A percentile compares a stretch with the other conserved stretches of the same genome.
phyloP scores from a whole-genome alignment of 192 early-diverging fungal species.

The Dissophora ornata region DNA sequence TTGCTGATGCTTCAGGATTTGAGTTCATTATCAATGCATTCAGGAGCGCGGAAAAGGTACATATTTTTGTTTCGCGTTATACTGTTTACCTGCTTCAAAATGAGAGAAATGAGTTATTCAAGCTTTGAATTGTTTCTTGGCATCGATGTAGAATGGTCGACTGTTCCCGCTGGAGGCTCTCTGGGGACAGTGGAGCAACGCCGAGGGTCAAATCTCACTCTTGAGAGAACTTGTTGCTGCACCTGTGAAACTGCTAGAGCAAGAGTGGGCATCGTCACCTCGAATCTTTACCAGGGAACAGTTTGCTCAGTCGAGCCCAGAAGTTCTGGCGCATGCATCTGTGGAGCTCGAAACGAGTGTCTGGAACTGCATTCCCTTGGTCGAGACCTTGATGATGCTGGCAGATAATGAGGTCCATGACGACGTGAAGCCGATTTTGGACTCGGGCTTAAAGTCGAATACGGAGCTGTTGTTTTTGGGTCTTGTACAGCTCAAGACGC shows the following conservation, averaged over 20 bases:
- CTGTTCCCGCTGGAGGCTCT: conserved; percentile 76
- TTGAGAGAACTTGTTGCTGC: conserved; percentile 70
- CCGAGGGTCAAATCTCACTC: conserved; percentile 75
- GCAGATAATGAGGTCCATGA: conserved; percentile 68
- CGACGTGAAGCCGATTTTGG: conserved; percentile 73
- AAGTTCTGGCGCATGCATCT: conserved; percentile 57
- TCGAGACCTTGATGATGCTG: conserved; percentile 71
- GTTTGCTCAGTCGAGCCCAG: conserved; percentile 56
- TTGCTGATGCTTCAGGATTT: conserved; percentile 67
- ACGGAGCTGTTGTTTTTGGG: conserved; percentile 82
- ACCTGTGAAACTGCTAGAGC: conserved; percentile 68
- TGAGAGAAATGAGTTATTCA: too few relatives aligned
- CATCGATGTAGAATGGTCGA: conserved; percentile 60
- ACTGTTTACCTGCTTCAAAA: neutral
- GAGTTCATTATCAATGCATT: conserved; percentile 71
- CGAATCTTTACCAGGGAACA: conserved; percentile 70
- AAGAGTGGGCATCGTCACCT: conserved; percentile 60
- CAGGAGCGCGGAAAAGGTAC: conserved; percentile 68
- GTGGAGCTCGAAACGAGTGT: conserved; percentile 61
- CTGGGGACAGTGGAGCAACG: conserved; percentile 80
- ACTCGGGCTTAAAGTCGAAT: conserved; percentile 66
- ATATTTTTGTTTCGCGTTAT: neutral
- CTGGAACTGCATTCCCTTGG: conserved; percentile 79
- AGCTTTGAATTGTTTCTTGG: too few relatives aligned
- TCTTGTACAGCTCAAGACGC: conserved; percentile 69